Percentiles rank a stretch among this genome's conserved stretches.
Conservation (phyloP, 495 filamentous ascomycete genomes). For the Lepraria neglecta region DNA sequence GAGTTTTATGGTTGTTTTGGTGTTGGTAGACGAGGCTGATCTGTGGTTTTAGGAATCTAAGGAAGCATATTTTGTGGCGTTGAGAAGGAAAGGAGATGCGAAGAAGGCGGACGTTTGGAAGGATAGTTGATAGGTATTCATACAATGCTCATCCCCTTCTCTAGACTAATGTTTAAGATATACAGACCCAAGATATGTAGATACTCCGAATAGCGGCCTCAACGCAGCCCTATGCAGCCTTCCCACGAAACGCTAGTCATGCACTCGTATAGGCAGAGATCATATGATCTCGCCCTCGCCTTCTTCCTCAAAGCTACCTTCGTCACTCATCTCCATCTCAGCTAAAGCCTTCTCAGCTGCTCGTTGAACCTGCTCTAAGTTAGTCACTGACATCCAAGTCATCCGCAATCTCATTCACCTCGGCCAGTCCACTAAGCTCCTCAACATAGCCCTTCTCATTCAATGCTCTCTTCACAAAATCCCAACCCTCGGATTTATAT, state of each 20-base stretch:
- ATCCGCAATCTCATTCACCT: conserved; percentile 47
- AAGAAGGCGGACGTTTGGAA: conserved; percentile 35
- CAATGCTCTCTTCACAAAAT: conserved; percentile 80
- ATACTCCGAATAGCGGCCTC: no score
- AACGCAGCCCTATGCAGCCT: no score
- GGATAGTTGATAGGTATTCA: conserved; percentile 17
- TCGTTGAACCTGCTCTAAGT: conserved; percentile 54
- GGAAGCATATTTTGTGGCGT: conserved; percentile 79
- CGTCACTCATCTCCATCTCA: conserved; percentile 58
- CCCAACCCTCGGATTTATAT: conserved; percentile 72
- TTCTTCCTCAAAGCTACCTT: conserved; percentile 43
- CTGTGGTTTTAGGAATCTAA: conserved; percentile 64
- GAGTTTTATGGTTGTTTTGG: conserved; percentile 31
- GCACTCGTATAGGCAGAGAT: conserved; percentile 2
- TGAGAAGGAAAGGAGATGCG: conserved; percentile 50
- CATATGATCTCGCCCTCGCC: conserved; percentile 35
- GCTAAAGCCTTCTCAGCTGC: conserved; percentile 62
- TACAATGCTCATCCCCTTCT: neutral
- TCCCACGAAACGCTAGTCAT: conserved; percentile 6
- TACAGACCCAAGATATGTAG: neutral
- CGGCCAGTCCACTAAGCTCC: conserved; percentile 82
- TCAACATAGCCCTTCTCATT: conserved; percentile 82
- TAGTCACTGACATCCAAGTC: conserved; percentile 22
- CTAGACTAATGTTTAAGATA: neutral
- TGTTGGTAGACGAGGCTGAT: no score